A percentile compares a stretch with the other conserved stretches of the same genome.
Evolutionary conservation across 495 filamentous ascomycete genomes (phyloP).

Genomic region (Acidiella bohemica): DNA sequence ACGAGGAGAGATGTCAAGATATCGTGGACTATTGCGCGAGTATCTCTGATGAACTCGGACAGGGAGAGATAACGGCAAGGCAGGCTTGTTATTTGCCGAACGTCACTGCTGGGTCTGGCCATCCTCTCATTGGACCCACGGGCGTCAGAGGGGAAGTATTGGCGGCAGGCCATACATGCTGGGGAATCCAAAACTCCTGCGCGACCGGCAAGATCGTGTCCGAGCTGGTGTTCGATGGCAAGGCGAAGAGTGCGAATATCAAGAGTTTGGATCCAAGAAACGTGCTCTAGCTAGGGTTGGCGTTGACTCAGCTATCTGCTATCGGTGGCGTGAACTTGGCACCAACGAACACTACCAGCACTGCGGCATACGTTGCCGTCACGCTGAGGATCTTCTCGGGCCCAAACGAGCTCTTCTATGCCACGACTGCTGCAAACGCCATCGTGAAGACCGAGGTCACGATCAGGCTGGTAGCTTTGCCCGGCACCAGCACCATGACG

Average conservation of each 20-base stretch:
- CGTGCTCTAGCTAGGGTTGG: constrained; percentile 19
- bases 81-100: constrained; percentile 95
- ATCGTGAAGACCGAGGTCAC: too few species aligned
- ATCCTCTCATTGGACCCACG: constrained; percentile 68
- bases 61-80: constrained; percentile 62
- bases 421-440: too few species aligned
- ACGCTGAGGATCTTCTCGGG: too few species aligned
- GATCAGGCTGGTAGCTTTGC: too few species aligned
- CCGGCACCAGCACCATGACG: too few species aligned
- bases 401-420: too few species aligned
- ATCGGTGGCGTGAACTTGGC: too few species aligned
- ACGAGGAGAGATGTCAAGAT: constrained; percentile 69
- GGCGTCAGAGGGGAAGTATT: constrained; percentile 64
- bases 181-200: constrained; percentile 59
- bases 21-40: constrained; percentile 67
- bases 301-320: too few species aligned
- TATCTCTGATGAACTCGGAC: constrained; percentile 61
- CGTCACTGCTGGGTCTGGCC: constrained; percentile 45
- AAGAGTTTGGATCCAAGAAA: constrained; percentile 26
- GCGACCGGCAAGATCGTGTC: constrained; percentile 82
- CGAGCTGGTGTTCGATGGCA: constrained; percentile 31
- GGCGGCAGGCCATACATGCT: constrained; percentile 88
- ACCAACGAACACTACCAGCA: too few species aligned
- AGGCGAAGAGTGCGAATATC: constrained; percentile 27
- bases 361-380: too few species aligned